Percentiles rank a stretch among this genome's conserved stretches.
These are phyloP conservation scores for Suhomyces bribrorum DNA, from an alignment of 1,139 yeast species.

Conservation along the genomic window DNA sequence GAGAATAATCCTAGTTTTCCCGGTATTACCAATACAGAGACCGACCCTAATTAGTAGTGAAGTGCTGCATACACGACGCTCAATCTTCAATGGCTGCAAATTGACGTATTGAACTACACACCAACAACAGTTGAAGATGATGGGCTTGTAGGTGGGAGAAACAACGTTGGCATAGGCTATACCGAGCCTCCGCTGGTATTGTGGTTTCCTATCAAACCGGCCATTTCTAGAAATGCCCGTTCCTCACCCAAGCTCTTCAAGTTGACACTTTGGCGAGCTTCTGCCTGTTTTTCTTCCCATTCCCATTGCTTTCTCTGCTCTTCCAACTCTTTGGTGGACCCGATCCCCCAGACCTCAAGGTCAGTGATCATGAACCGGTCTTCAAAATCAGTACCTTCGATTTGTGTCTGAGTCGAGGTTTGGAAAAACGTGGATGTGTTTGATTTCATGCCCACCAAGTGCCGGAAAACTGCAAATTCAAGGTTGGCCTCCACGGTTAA, in stretches of 20 bases:
- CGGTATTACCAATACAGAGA: too few relatives aligned
- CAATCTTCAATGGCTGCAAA: too few relatives aligned
- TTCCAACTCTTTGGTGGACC: slow-evolving; percentile 70
- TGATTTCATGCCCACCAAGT: slow-evolving; percentile 40
- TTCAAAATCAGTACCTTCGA: slow-evolving; percentile 52
- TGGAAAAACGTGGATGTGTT: slow-evolving; percentile 30
- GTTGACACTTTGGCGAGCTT: slow-evolving; percentile 72
- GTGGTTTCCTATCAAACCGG: slow-evolving; percentile 78
- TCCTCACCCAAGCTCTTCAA: slow-evolving; percentile 72
- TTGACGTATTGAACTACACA: too few relatives aligned
- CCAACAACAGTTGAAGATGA: too few relatives aligned
- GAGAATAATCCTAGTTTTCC: too few relatives aligned
- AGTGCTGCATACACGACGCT: too few relatives aligned
- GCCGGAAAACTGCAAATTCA: slow-evolving; percentile 81
- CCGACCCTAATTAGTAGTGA: too few relatives aligned
- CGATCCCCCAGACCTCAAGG: slow-evolving; percentile 91
- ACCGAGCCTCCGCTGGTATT: slow-evolving; percentile 65
- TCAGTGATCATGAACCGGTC: slow-evolving; percentile 71
- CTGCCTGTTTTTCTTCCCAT: slow-evolving; percentile 89
- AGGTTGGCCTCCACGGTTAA: slow-evolving; percentile 73
- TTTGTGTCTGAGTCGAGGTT: slow-evolving; percentile 23
- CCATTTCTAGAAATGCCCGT: slow-evolving; percentile 85
- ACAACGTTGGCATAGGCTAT: slow-evolving; percentile 15
- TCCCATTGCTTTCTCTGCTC: slow-evolving; percentile 82
- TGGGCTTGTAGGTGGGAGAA: too few relatives aligned